These are phyloP conservation scores for Pseudonitzschia delicatissima DNA, from an alignment of 108 stramenopile species.

Conservation along the genomic window DNA sequence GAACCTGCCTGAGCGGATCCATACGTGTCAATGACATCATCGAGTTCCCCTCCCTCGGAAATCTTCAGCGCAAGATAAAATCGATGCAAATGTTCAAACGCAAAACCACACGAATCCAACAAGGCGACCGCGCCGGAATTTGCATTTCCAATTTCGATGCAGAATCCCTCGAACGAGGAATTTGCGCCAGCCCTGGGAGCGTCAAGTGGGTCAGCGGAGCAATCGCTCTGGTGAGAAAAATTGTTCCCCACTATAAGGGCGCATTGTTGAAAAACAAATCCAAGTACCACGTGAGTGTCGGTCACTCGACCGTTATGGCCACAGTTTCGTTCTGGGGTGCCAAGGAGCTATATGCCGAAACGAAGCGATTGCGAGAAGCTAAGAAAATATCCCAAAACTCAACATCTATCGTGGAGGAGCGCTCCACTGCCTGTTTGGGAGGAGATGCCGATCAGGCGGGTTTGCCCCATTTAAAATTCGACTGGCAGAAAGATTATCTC, in stretches of 20 bases:
- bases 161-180: conserved; percentile 89
- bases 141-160: conserved; percentile 93
- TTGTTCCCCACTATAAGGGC: conserved; percentile 63
- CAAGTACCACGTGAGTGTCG: conserved; percentile 93
- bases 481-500: conserved; percentile 79
- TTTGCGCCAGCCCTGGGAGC: conserved; percentile 83
- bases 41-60: conserved; percentile 86
- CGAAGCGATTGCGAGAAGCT: not conserved
- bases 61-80: conserved; percentile 87
- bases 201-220: conserved; percentile 75
- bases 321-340: conserved; percentile 97
- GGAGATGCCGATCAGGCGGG: conserved; percentile 76
- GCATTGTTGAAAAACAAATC: conserved; percentile 46
- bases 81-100: conserved; percentile 96
- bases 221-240: conserved; percentile 88
- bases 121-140: conserved; percentile 97
- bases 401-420: not conserved
- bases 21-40: conserved; percentile 86
- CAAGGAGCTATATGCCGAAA: conserved; percentile 53
- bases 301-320: conserved; percentile 96
- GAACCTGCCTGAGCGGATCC: conserved; percentile 86
- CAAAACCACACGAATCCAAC: conserved; percentile 62
- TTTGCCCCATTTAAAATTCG: conserved; percentile 70
- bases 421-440: conserved; percentile 53
- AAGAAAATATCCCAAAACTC: not conserved